Base-by-base conservation (phyloP, 192 early-diverging fungal species). In the Coemansia sp. region DNA sequence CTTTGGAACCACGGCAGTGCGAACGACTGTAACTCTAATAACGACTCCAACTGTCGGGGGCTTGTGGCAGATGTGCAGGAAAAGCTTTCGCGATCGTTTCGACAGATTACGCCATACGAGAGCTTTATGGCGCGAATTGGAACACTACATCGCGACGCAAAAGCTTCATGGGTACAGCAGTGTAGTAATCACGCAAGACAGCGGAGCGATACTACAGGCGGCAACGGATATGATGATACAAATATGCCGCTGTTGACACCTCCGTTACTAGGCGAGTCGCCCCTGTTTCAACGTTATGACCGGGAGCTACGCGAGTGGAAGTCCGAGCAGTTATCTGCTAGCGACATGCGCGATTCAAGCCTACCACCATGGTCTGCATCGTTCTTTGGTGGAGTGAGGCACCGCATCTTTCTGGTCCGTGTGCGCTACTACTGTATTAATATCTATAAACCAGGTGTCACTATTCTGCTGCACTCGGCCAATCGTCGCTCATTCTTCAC, bases 401-500 rank as follows among this genome's bases (percentile, higher is more conserved):
- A 73, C 30, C 66, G 67, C 9, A 53, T 29, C 14, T 72, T 63
- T 33, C 24, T 69, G 5, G 50, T 72, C n/a, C 67, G 76, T 5
- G 59, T 66, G 27, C 66, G 76, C 22, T 78, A 78, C 67, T 70
- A 68, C 31, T 67, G 76, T 50, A 52, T 74, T 22, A 53, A 67
- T 30, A 63, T 66, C 6, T 79, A 74, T 57, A 52, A 59, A 1
- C 24, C 51, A 20, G 61, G 63, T 10, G 42, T 73, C n/a, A 30
- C 56, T 3, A 66, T 66, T 3, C 27, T 78, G 17, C 23, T 78
- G 51, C 76, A 78, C 42, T 33, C 59, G 33, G 53, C 70, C n/a
- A 78, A 78, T 64, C 70, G 76, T 4, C 71, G 70, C 9, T 73
- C 76, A 25, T 73, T 78, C n/a, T 72, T 70, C 25, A 32, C 67